A percentile compares a stretch with the other conserved stretches of the same genome.
phyloP scores from a whole-genome alignment of 2,329 filamentous ascomycete genomes.

The Incumbomyces lentus region DNA sequence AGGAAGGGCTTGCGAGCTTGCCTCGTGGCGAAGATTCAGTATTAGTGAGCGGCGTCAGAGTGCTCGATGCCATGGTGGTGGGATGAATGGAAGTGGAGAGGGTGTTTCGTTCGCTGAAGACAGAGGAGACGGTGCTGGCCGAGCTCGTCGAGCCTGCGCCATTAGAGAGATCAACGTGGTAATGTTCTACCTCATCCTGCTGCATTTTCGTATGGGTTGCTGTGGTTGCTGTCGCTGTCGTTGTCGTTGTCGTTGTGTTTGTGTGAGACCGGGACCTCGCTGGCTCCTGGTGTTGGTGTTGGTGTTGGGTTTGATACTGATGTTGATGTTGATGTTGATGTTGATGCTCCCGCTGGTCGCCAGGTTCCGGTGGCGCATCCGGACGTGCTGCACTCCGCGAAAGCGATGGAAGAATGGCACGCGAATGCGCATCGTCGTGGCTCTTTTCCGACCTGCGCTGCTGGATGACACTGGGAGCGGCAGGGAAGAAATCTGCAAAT shows the following conservation, averaged over 20 bases:
- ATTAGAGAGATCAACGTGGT: constrained; percentile 56
- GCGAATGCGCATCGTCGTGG: constrained; percentile 34
- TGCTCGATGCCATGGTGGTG: constrained; percentile 42
- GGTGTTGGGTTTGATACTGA: not conserved
- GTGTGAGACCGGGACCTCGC: constrained; percentile 7
- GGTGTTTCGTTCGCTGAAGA: constrained; percentile 51
- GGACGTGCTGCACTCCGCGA: constrained; percentile 7
- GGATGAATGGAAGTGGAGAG: constrained; percentile 45
- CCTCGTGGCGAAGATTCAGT: constrained; percentile 52
- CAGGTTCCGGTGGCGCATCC: constrained; percentile 5
- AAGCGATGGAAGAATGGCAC: constrained; percentile 11
- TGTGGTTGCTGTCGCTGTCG: not conserved
- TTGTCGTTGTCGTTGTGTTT: not conserved
- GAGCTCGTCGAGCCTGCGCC: constrained; percentile 64
- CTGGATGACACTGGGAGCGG: constrained; percentile 56
- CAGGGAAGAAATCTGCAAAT: constrained; percentile 79
- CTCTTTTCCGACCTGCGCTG: constrained; percentile 32
- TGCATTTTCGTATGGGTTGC: constrained; percentile 8
- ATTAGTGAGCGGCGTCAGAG: constrained; percentile 56
- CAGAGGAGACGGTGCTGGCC: constrained; percentile 59
- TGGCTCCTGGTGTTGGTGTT: not conserved
- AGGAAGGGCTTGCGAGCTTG: constrained; percentile 46
- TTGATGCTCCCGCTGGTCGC: constrained; percentile 11
- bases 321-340: not conserved
- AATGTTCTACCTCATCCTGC: constrained; percentile 24